phyloP scores from a whole-genome alignment of 164 flowering plant species.

The Chloranthus sessilifolius region DNA sequence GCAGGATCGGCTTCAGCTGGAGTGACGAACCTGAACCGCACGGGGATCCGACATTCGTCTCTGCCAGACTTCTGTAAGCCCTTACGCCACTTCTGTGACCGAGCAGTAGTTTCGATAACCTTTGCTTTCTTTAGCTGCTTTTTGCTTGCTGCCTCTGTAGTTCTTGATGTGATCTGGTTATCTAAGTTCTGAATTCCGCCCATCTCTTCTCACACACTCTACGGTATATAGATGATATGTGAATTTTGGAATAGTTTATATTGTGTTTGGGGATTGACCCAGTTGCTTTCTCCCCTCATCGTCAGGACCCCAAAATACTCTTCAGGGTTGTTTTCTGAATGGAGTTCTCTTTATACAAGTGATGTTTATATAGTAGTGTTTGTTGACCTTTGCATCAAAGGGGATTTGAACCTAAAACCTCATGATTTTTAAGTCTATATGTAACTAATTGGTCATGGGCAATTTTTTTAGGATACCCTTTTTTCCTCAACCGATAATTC shows the following conservation, averaged over 20 bases:
- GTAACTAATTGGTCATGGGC: no score
- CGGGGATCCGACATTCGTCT: conserved; percentile 68
- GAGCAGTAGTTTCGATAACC: conserved; percentile 56
- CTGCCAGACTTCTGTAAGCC: conserved; percentile 87
- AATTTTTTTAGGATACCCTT: no score
- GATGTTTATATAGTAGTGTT: no score
- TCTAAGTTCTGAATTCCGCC: conserved; percentile 31
- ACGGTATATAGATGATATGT: neutral
- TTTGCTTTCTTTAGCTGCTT: conserved; percentile 69
- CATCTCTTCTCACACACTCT: neutral
- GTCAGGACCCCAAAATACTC: no score
- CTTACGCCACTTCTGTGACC: conserved; percentile 65
- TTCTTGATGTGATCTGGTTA: conserved; percentile 68
- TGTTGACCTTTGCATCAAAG: no score
- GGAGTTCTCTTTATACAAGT: no score
- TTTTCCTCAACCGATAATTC: no score
- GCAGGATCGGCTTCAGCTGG: conserved; percentile 93
- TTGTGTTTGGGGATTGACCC: no score
- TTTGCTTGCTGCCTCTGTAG: conserved; percentile 54
- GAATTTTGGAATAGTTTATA: conserved; percentile 2
- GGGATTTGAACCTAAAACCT: no score
- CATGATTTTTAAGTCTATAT: no score
- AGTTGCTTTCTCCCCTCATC: no score
- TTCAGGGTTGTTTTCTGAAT: no score
- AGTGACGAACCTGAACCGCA: conserved; percentile 76